Conservation (phyloP, 352 stramenopile genomes). For the Elongisporangium undulatum region DNA sequence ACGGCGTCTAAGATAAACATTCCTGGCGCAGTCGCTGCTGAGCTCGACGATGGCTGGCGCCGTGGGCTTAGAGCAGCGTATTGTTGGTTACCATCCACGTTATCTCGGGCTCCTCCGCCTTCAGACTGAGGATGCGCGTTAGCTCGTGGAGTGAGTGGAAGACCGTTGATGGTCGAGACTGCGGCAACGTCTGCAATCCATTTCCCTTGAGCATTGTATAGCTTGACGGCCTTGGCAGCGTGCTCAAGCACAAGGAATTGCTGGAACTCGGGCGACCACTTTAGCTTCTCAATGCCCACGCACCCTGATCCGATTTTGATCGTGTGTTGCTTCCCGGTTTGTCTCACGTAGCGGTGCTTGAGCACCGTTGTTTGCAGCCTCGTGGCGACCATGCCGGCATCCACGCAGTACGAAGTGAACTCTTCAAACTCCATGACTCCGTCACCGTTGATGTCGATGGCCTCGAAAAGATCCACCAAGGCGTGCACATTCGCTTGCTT, state of each 20-base stretch:
- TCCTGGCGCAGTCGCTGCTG: slow-evolving; percentile 9
- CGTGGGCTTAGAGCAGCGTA: slow-evolving; percentile 3
- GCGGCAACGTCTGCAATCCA: slow-evolving; percentile 48
- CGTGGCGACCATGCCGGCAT: slow-evolving; percentile 78
- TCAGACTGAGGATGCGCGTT: slow-evolving; percentile 1
- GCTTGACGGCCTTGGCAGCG: slow-evolving; percentile 55
- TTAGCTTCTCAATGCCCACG: slow-evolving; percentile 56
- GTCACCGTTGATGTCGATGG: slow-evolving; percentile 88
- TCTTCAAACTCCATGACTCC: slow-evolving; percentile 83
- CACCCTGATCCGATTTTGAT: slow-evolving; percentile 59
- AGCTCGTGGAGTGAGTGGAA: slow-evolving; percentile 8
- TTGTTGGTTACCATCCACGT: not conserved
- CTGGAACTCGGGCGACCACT: slow-evolving; percentile 60
- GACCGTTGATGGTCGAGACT: slow-evolving; percentile 4
- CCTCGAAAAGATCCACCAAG: slow-evolving; percentile 76
- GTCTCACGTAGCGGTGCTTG: slow-evolving; percentile 73
- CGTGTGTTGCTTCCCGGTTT: slow-evolving; percentile 26
- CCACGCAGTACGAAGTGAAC: slow-evolving; percentile 85
- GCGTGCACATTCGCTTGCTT: slow-evolving; percentile 50
- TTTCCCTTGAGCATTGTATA: slow-evolving; percentile 52
- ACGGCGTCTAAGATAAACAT: slow-evolving; percentile 66
- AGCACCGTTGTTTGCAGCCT: slow-evolving; percentile 31
- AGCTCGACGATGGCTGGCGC: slow-evolving; percentile 1
- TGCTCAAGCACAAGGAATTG: slow-evolving; percentile 67
- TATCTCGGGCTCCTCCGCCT: not conserved